Conservation (phyloP, 2,329 filamentous ascomycete species). For the Phialophora chinensis region DNA sequence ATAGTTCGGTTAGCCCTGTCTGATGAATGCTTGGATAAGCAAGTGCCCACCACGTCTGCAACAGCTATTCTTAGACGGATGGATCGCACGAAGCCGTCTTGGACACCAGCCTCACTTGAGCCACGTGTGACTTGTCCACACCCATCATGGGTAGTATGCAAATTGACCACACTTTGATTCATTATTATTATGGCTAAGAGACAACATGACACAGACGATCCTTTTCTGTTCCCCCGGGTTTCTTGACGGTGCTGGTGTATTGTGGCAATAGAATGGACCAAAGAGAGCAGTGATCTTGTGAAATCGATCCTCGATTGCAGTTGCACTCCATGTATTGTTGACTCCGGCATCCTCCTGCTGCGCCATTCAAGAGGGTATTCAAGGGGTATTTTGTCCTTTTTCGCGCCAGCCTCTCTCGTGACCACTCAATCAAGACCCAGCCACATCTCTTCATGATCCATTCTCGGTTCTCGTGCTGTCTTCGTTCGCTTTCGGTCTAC, state of each 20-base stretch:
- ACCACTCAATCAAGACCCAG: neutral
- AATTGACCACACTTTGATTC: conserved; percentile 6
- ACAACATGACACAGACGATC: conserved; percentile 16
- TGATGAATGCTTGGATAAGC: neutral
- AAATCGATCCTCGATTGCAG: conserved; percentile 1
- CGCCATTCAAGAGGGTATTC: conserved; percentile 21
- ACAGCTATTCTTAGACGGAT: neutral
- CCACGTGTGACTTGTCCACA: neutral
- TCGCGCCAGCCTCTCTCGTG: neutral
- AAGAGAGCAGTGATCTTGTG: neutral
- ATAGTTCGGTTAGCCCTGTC: neutral
- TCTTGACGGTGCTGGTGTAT: conserved; percentile 7
- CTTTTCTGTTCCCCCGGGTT: conserved; percentile 11
- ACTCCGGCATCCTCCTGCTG: conserved; percentile 17
- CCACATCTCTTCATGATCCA: conserved; percentile 7
- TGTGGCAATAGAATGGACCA: conserved; percentile 1
- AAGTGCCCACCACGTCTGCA: neutral
- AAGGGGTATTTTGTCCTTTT: conserved; percentile 15
- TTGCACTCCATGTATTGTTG: conserved; percentile 8
- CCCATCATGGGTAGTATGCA: too few relatives aligned
- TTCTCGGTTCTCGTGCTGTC: neutral
- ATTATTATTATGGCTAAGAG: conserved; percentile 19
- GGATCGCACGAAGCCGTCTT: neutral
- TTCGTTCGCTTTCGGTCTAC: conserved; percentile 2
- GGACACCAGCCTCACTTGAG: neutral